phyloP scores from a whole-genome alignment of 805 yeast species.

The Metschnikowia shivogae region DNA sequence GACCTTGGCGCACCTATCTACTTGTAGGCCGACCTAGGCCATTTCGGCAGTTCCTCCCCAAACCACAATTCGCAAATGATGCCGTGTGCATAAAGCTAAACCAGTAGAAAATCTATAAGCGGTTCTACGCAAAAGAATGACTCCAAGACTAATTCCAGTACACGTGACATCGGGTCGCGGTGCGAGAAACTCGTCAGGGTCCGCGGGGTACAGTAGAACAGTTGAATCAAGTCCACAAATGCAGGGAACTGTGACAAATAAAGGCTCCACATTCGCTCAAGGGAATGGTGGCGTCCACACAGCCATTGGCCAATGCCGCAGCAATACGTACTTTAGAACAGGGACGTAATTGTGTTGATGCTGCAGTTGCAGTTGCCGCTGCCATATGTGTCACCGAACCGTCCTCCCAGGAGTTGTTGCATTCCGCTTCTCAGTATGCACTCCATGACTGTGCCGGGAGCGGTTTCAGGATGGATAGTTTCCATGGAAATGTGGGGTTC shows the following conservation, averaged over 20 bases:
- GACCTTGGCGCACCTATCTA: no score
- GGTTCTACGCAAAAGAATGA: no score
- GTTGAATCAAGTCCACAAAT: background rate
- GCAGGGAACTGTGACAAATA: background rate
- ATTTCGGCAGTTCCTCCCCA: no score
- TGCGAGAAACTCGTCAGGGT: no score
- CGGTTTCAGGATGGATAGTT: conserved; percentile 77
- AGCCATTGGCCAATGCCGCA: conserved; percentile 73
- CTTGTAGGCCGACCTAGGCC: no score
- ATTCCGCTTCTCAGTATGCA: conserved; percentile 52
- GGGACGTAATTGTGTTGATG: conserved; percentile 75
- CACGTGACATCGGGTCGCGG: no score
- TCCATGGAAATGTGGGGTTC: conserved; percentile 69
- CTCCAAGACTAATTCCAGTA: no score
- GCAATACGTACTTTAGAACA: conserved; percentile 59
- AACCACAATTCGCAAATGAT: no score
- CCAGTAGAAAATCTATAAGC: no score
- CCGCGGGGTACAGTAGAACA: no score
- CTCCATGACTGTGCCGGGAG: conserved; percentile 72
- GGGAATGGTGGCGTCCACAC: conserved; percentile 73
- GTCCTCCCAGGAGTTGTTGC: conserved; percentile 59
- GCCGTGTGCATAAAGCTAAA: no score
- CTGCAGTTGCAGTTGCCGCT: conserved; percentile 57
- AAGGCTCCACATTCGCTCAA: conserved; percentile 52
- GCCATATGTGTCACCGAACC: conserved; percentile 56